Base-by-base conservation (phyloP, 2,329 filamentous ascomycete species). In the Metarhizium sp. region DNA sequence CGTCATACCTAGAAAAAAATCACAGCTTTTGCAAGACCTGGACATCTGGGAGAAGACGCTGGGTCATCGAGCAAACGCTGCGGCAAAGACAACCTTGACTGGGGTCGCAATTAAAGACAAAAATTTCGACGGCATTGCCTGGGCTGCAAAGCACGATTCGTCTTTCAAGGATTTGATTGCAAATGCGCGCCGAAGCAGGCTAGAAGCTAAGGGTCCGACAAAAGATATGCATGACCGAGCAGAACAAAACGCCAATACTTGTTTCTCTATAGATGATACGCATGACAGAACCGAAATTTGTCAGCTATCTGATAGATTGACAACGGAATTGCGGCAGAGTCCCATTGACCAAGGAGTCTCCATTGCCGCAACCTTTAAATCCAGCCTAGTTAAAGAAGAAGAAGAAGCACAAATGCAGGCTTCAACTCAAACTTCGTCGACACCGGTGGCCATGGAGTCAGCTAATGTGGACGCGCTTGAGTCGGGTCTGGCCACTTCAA, bases 41-140 rank as follows among this genome's bases (percentile, higher is more conserved):
- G 87, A 92, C 25, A 71, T 81, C 1, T 97, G 94, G 92, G 94
- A 99, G 70, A 80, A 84, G 48, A 92, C 88, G 0, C 84, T 95
- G 59, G 89, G 90, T 8, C 80, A 82, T 2, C 75, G 75, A 50
- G 81, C 81, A 6, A 70, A 74, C 11, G 72, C 72, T 4, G 71
- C 58, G 25, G 65, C 67, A 2, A 63, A 62, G 14, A 55, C 64
- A 2, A 54, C 62, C 16, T 79, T 73, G 72, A 80, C 60, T 47
- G 65, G 64, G 14, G 57, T 62, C 6, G 61, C 67, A n/a, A 69
- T 97, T 56, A 92, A 88, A 75, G 85, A 87, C 62, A 97, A 96
- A 66, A 88, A 94, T 57, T 97, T 97, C 66, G 89, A 96, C 67
- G 85, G 85, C 3, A 77, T 78, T 1, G 86, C 83, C 0, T 96